Evolutionary conservation across 495 filamentous ascomycete species (phyloP).

Genomic region (Penicillium canariense): DNA sequence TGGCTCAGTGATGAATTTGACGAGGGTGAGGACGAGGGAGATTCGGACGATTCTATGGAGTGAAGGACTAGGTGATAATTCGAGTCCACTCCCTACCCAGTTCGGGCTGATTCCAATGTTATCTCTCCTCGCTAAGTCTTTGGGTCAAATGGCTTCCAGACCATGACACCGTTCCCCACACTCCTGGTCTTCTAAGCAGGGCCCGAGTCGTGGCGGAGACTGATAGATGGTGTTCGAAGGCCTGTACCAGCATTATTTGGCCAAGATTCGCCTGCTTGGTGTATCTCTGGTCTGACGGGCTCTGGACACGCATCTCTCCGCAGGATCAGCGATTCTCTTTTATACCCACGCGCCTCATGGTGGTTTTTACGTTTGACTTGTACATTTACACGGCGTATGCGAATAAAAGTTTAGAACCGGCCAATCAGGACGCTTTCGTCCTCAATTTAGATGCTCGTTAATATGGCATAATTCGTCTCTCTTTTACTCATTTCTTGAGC

Average conservation of each 20-base stretch:
- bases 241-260: no score
- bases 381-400: conserved; percentile 24
- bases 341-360: conserved; percentile 23
- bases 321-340: conserved; percentile 4
- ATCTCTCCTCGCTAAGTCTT: no score
- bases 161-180: no score
- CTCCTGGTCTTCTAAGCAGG: no score
- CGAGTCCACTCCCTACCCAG: no score
- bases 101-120: no score
- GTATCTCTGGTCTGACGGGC: no score
- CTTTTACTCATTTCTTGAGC: conserved; percentile 42
- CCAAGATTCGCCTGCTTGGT: background rate
- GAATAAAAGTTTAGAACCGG: conserved; percentile 17
- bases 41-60: conserved; percentile 42
- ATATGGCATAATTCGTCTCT: conserved; percentile 10
- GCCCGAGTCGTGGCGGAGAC: no score
- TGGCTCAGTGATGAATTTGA: conserved; percentile 62
- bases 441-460: conserved; percentile 16
- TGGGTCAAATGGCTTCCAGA: no score
- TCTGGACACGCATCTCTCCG: background rate
- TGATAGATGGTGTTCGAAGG: no score
- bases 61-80: conserved; percentile 11
- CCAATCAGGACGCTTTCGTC: conserved; percentile 12
- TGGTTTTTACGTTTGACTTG: conserved; percentile 18
- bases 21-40: conserved; percentile 46